phyloP scores from a whole-genome alignment of 2,329 filamentous ascomycete species.

The Sporothrix humicola region DNA sequence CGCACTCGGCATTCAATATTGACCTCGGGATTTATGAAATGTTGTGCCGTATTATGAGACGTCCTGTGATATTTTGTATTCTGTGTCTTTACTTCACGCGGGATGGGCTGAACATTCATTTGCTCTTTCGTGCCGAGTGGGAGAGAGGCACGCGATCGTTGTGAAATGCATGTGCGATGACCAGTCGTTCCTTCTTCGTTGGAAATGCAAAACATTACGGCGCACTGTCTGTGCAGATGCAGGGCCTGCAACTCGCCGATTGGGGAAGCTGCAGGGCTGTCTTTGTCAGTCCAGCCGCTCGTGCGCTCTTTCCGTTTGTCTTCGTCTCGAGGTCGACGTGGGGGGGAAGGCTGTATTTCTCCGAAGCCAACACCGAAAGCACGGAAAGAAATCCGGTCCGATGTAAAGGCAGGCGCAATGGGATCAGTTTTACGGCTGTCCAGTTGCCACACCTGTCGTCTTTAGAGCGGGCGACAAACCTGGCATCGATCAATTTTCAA shows the following conservation, averaged over 20 bases:
- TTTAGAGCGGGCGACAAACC: neutral
- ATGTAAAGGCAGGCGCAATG: conserved; percentile 2
- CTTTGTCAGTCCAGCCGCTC: neutral
- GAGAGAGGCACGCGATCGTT: neutral
- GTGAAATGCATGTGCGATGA: too few relatives aligned
- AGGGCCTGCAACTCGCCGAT: neutral
- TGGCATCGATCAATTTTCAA: too few relatives aligned
- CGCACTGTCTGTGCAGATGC: neutral
- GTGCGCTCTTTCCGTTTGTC: conserved; percentile 5
- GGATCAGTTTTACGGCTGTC: neutral
- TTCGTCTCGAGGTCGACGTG: neutral
- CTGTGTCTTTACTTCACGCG: neutral
- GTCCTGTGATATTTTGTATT: neutral
- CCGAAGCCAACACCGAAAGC: neutral
- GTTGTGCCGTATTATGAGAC: conserved; percentile 16
- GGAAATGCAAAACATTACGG: neutral
- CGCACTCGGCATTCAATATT: neutral
- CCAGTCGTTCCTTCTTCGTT: neutral
- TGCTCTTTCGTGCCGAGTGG: conserved; percentile 1
- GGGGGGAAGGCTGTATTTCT: neutral
- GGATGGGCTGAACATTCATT: neutral
- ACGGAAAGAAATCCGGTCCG: neutral
- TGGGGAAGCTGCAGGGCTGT: neutral
- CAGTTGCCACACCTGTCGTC: neutral
- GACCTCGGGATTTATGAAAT: neutral